Evolutionary conservation across 371 early-diverging fungal species (phyloP).

Genomic region (Rhizopus sp.): DNA sequence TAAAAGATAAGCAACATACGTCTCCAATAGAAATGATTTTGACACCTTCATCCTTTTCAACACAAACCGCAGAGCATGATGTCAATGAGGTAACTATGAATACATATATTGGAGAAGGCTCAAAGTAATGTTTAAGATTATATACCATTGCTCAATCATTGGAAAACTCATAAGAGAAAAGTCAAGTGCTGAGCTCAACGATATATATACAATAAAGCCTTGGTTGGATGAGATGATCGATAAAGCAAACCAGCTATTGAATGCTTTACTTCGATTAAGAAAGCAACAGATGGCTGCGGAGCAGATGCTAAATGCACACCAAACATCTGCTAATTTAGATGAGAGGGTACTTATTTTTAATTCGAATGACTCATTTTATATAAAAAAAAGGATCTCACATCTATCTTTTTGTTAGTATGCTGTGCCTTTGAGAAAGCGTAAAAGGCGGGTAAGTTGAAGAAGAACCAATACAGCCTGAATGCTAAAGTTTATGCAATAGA

Average conservation of each 20-base stretch:
- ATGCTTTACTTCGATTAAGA: conserved; percentile 43
- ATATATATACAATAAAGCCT: conserved; percentile 10
- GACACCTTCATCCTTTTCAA: too few relatives aligned
- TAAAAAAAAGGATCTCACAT: too few relatives aligned
- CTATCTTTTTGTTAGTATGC: not conserved
- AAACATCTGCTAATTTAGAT: not conserved
- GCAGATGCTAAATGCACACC: not conserved
- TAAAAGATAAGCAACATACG: too few relatives aligned
- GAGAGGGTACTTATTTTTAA: not conserved
- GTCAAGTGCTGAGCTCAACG: not conserved
- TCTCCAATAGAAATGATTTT: too few relatives aligned
- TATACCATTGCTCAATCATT: not conserved
- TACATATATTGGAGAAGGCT: not conserved
- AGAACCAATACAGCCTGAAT: not conserved
- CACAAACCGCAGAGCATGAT: not conserved
- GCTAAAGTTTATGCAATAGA: conserved; percentile 25
- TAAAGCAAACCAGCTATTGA: conserved; percentile 43
- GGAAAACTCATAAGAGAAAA: not conserved
- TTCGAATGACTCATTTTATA: not conserved
- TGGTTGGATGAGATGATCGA: conserved; percentile 51
- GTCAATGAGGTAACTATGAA: not conserved
- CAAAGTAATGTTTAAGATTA: not conserved
- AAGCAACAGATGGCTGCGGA: conserved; percentile 41
- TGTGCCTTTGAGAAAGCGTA: not conserved
- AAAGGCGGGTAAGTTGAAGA: conserved; percentile 26